Evolutionary conservation across 768 basidiomycete genomes (phyloP), one percentile per base, ranked within the genome.

Genomic region (Leccinum variicolor): DNA sequence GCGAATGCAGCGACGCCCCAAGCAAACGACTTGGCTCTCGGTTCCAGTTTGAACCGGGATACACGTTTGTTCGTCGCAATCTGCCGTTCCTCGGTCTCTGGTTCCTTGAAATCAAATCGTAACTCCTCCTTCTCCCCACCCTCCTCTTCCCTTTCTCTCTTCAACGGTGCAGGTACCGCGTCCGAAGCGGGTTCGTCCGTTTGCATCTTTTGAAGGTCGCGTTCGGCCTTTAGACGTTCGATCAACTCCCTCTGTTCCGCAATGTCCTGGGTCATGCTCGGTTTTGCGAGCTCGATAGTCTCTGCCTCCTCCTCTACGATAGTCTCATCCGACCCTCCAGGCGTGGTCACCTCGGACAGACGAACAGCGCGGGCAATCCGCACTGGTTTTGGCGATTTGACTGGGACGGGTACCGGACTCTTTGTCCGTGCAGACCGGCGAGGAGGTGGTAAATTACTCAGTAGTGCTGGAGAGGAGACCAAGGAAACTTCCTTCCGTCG

Each of bases 1-100:
- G 89, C 90, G 73, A 96, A 95, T 19, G 89, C 88, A 36, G 89
- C 79, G 19, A 89, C 77, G 36, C 92, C 92, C 92, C 92, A 94
- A 3, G 87, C 90, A 54, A 87, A 77, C 34, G 86, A 85, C 73
- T 88, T 90, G 64, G 83, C 81, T 66, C 84, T 81, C 11, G 92
- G 85, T 62, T 86, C 81, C 61, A 86, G 68, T 49, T 77, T 68
- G 70, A 82, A 81, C 58, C 82, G 70, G 29, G 79, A 73, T 52
- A 86, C 77, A 48, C 92, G 81, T 49, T 80, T 81, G 69, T 93
- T 93, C 29, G 84, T 80, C 19, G 76, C 80, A 52, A 89, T 79
- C 48, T 73, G 74, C 46, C 83, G 79, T 61, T 86, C 81, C 48
- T 79, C 82, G 1, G 73, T 66, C 70, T 88, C 85, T 8, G 84